Evolutionary conservation across 108 stramenopile species (phyloP).

Genomic region (Pinguiococcus pyrenoidosus): DNA sequence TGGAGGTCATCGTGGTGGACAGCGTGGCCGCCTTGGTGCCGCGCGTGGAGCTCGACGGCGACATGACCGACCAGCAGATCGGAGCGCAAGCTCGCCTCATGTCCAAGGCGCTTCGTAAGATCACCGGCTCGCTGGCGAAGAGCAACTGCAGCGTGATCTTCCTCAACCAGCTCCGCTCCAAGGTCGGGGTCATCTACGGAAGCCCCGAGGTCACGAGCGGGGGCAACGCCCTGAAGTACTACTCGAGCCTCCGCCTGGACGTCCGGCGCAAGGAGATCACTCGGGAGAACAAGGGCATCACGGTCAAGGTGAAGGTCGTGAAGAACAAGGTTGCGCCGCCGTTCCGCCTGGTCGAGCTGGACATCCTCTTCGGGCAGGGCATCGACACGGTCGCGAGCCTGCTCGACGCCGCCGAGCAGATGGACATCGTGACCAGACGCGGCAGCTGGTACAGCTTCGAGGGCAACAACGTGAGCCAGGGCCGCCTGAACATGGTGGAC

Average conservation of each 20-base stretch:
- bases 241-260: constrained; percentile 55
- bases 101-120: constrained; percentile 91
- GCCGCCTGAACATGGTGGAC: constrained; percentile 12
- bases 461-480: constrained; percentile 11
- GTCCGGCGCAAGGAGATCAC: constrained; percentile 29
- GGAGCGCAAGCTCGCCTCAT: constrained; percentile 78
- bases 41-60: constrained; percentile 61
- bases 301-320: constrained; percentile 23
- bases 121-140: constrained; percentile 60
- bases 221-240: constrained; percentile 89
- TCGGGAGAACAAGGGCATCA: constrained; percentile 19
- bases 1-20: constrained; percentile 90
- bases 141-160: constrained; percentile 78
- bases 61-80: constrained; percentile 36
- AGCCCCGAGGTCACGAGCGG: constrained; percentile 84
- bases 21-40: constrained; percentile 87
- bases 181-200: constrained; percentile 74
- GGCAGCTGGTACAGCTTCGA: constrained; percentile 27
- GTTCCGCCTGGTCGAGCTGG: constrained; percentile 25
- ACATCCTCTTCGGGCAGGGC: constrained; percentile 26
- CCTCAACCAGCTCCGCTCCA: constrained; percentile 69
- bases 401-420: constrained; percentile 21
- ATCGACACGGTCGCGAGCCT: constrained; percentile 22
- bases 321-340: constrained; percentile 40
- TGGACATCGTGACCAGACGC: constrained; percentile 15